Base-by-base conservation (phyloP, 164 flowering plant genomes). In the Cinnamomum micranthum region DNA sequence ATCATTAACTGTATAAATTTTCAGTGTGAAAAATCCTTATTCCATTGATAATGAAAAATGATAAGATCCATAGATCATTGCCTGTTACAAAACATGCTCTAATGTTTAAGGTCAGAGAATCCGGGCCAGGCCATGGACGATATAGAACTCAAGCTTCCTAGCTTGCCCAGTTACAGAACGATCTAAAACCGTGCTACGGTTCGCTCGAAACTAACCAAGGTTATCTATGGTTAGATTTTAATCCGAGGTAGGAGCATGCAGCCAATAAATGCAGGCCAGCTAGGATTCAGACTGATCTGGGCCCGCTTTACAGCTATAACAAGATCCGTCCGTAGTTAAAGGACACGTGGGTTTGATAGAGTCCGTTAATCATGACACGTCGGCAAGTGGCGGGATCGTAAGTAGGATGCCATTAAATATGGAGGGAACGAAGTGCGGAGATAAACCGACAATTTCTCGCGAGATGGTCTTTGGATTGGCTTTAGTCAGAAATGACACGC, bases 191-290 rank as follows among this genome's bases (percentile, higher is more conserved):
- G 68, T 58, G 69, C 59, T 50, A 25, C 73, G n/a, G n/a, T 58
- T 23, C 77, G 58, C 23, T 62, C 69, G 3, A 2, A 2, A 15
- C 28, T 70, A 71, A 76, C 70, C 70, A 65, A 20, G 70, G 76
- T 73, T 73, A 27, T 20, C 55, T 62, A 17, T 47, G 10, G 70
- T 68, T 68, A 68, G 50, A 28, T 68, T 68, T 28, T 6, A 15
- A 72, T n/a, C 74, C 68, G 27, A n/a, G 68, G 51, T 72, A 20
- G 22, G 20, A 6, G 23, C 20, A n/a, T 14, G 9, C 24, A 19
- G 69, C 73, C 74, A 76, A 76, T 76, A 71, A 76, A 71, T 71
- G 70, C 70, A 0, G 15, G 55, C 74, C 65, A 76, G 78, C 74
- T 64, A 5, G 71, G 31, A 59, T 71, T 5, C 35, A n/a, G 51